Conservation (phyloP, 345 rosid species). For the Eucalyptus marginata region DNA sequence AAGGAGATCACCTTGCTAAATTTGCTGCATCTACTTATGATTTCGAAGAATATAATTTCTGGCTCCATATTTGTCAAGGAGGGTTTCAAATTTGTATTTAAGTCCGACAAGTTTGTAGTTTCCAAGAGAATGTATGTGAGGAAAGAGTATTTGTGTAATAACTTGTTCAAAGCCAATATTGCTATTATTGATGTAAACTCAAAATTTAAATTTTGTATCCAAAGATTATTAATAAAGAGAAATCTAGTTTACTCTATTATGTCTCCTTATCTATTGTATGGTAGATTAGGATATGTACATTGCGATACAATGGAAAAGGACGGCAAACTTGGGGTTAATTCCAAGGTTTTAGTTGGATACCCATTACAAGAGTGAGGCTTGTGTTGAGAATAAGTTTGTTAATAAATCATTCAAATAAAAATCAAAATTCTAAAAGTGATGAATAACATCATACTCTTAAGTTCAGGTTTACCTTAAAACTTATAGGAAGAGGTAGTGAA, state of each 20-base stretch:
- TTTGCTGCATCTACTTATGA: fast-evolving
- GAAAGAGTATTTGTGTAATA: background rate
- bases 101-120: background rate
- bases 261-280: background rate
- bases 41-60: background rate
- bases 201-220: background rate
- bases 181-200: background rate
- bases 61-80: background rate
- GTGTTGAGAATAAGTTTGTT: background rate
- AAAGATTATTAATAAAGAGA: background rate
- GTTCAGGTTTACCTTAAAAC: background rate
- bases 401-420: background rate
- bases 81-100: background rate
- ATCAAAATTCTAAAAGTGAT: background rate
- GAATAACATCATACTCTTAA: background rate
- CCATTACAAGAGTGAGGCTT: background rate
- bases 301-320: background rate
- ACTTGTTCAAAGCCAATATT: background rate
- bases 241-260: background rate
- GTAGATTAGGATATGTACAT: background rate
- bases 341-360: background rate
- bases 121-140: background rate
- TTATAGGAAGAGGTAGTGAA: background rate
- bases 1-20: background rate
- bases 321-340: background rate